Base-by-base conservation (phyloP, 1,284 basidiomycete genomes). In the Termitomyces sp. region DNA sequence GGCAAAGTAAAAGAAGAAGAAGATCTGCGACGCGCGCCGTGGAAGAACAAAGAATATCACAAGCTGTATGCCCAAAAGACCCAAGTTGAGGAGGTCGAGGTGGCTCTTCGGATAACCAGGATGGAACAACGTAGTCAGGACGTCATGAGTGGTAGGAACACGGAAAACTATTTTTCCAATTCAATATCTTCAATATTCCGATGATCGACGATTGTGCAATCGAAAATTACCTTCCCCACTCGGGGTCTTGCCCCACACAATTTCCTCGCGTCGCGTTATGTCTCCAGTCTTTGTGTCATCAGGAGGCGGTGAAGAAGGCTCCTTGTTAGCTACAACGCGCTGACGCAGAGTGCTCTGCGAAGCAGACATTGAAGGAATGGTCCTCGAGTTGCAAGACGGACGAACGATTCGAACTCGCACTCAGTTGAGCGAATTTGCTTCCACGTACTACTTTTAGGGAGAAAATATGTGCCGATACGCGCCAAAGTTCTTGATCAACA, bases 61-160 rank as follows among this genome's bases (percentile, higher is more conserved):
- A 50, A 96, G 74, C 68, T 98, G 96, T 0, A 86, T 62, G 1
- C 80, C 83, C 30, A 99, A 81, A 4, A 93, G 77, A 4, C 78
- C 79, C 21, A 98, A 74, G 56, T 93, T 97, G 56, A 97, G 72
- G 18, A 96, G 68, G 69, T 98, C 96, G 49, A 99, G 75, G 59
- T 95, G 89, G 33, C 93, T 95, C 68, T 97, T 97, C 3, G 88
- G 88, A 62, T 91, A 86, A 4, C 83, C 77, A 2, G 95, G 97
- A 65, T 94, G 83, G 66, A 97, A 91, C 21, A 99, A 78, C 6
- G 89, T 88, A 3, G 93, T 93, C 54, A 99, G 70, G 54, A 98
- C 93, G 67, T 97, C 93, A 66, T 97, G 92, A 0, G 97, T 99
- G 39, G 92, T 89, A 8, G 96, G 96, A 34, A 98, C 94, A 50